These are phyloP conservation scores for Vitis hybrid DNA, from an alignment of 177 flowering plant genomes.

Conservation along the genomic window DNA sequence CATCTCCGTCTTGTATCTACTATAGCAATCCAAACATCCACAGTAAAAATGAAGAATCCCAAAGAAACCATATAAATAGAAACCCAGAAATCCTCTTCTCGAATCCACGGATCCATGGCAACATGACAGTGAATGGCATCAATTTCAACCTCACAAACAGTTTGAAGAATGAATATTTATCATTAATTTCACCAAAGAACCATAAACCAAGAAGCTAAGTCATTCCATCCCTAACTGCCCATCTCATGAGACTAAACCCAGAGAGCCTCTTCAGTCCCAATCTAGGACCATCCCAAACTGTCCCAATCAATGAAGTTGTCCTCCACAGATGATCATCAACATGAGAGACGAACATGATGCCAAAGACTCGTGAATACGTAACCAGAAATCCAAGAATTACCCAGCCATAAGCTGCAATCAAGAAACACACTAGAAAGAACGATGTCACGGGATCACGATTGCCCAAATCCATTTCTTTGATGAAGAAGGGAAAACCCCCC, in stretches of 20 bases:
- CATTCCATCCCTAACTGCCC: conserved; percentile 91
- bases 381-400: conserved; percentile 79
- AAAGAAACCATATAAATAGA: conserved; percentile 61
- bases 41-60: conserved; percentile 68
- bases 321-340: conserved; percentile 57
- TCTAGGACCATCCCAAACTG: conserved; percentile 60
- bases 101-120: conserved; percentile 63
- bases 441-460: conserved; percentile 60
- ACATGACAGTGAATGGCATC: conserved; percentile 79
- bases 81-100: conserved; percentile 69
- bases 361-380: conserved; percentile 69
- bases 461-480: conserved; percentile 61
- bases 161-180: conserved; percentile 77
- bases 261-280: conserved; percentile 73
- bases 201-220: conserved; percentile 82
- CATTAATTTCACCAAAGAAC: conserved; percentile 84
- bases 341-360: conserved; percentile 63
- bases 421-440: conserved; percentile 63
- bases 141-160: conserved; percentile 79
- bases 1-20: conserved; percentile 72
- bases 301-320: conserved; percentile 37
- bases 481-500: conserved; percentile 43
- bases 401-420: conserved; percentile 80
- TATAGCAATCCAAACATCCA: conserved; percentile 86
- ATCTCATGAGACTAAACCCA: conserved; percentile 73